These are phyloP conservation scores for Fragaria vesca DNA, from an alignment of 306 rosid genomes.

Conservation along the genomic window DNA sequence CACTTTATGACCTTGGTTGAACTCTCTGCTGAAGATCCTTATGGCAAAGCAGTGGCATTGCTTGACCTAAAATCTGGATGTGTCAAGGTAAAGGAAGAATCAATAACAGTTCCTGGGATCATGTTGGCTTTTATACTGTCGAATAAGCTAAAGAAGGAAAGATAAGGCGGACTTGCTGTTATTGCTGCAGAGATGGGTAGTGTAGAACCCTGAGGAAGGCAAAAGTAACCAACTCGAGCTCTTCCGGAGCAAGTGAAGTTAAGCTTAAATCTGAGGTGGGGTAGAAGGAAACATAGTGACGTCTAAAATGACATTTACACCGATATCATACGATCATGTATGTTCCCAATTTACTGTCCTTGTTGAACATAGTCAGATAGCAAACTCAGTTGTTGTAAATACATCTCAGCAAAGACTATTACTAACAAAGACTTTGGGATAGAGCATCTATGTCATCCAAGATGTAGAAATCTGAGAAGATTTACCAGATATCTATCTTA, in stretches of 20 bases:
- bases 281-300: conserved; percentile 30
- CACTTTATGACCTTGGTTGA: conserved; percentile 73
- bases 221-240: conserved; percentile 17
- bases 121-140: conserved; percentile 53
- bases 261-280: conserved; percentile 20
- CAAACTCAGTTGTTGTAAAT: too few relatives aligned
- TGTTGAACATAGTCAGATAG: too few relatives aligned
- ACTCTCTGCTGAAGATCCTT: conserved; percentile 70
- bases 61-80: conserved; percentile 61
- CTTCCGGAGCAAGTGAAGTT: conserved; percentile 29
- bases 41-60: conserved; percentile 90
- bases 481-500: too few relatives aligned
- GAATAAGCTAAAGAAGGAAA: conserved; percentile 42
- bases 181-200: conserved; percentile 27
- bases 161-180: conserved; percentile 41
- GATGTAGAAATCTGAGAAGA: too few relatives aligned
- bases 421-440: too few relatives aligned
- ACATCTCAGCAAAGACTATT: too few relatives aligned
- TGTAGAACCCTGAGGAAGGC: conserved; percentile 31
- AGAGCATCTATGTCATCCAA: too few relatives aligned
- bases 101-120: conserved; percentile 70
- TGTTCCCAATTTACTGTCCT: too few relatives aligned
- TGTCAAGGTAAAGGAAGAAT: conserved; percentile 69
- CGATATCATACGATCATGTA: too few relatives aligned
- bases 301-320: conserved; percentile 15